phyloP scores from a whole-genome alignment of 768 basidiomycete species.

The Amanita fuliginea region DNA sequence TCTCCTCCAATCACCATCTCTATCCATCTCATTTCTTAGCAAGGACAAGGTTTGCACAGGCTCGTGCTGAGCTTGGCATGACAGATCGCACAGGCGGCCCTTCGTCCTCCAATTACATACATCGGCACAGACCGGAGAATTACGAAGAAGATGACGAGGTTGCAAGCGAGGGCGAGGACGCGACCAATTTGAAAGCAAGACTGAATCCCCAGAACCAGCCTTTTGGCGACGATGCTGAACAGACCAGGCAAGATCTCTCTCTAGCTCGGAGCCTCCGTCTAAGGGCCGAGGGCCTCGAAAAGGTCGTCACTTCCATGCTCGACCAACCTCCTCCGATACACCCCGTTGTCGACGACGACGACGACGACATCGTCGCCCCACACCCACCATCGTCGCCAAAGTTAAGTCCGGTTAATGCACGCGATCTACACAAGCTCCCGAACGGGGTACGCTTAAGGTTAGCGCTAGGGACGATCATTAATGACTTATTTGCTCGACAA shows the following conservation, averaged over 20 bases:
- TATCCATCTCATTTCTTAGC: conserved; percentile 17
- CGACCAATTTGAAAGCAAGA: conserved; percentile 37
- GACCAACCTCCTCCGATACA: conserved; percentile 63
- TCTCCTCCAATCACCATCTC: not conserved
- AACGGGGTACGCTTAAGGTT: conserved; percentile 75
- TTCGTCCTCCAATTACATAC: conserved; percentile 44
- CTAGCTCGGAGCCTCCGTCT: conserved; percentile 57
- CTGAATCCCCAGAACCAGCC: conserved; percentile 29
- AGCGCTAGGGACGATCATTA: conserved; percentile 66
- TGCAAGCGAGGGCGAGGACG: conserved; percentile 54
- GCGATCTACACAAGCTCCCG: conserved; percentile 54
- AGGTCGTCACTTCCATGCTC: conserved; percentile 73
- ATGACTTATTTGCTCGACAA: conserved; percentile 72
- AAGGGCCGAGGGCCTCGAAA: conserved; percentile 74
- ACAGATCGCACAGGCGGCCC: conserved; percentile 69
- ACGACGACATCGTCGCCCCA: conserved; percentile 40
- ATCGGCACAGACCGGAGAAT: conserved; percentile 61
- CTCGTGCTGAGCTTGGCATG: conserved; percentile 79
- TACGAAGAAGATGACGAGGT: conserved; percentile 67
- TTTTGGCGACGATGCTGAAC: conserved; percentile 47
- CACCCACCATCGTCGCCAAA: conserved; percentile 40
- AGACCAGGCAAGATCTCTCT: conserved; percentile 44
- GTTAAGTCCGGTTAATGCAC: conserved; percentile 18
- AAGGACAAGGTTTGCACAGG: conserved; percentile 72
- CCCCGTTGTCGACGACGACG: conserved; percentile 45